A percentile compares a stretch with the other conserved stretches of the same genome.
phyloP scores from a whole-genome alignment of 768 basidiomycete species.

The Hypsizygus marmoreus region DNA sequence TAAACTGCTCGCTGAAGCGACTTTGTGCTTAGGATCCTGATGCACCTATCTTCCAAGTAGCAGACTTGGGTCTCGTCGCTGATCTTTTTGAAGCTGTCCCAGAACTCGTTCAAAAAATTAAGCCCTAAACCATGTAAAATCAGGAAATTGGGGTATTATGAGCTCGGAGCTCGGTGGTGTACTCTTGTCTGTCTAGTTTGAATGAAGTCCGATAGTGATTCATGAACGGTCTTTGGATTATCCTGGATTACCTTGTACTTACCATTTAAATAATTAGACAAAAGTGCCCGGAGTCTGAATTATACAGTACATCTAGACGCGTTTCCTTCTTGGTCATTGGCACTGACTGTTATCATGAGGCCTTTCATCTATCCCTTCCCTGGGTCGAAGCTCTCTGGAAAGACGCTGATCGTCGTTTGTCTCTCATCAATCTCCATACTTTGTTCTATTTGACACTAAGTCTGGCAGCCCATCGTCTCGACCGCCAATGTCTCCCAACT shows the following conservation, averaged over 20 bases:
- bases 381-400: conserved; percentile 30
- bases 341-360: conserved; percentile 14
- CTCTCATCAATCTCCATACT: conserved; percentile 4
- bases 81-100: conserved; percentile 94
- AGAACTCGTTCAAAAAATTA: conserved; percentile 85
- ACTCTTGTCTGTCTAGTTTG: too few species aligned
- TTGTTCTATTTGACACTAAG: conserved; percentile 10
- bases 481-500: conserved; percentile 83
- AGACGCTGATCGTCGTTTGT: conserved; percentile 49
- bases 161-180: too few species aligned
- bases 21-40: conserved; percentile 73
- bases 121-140: conserved; percentile 36
- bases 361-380: conserved; percentile 37
- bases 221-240: too few species aligned
- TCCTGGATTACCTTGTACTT: too few species aligned
- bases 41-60: conserved; percentile 98
- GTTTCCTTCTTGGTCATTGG: background rate
- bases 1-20: conserved; percentile 6
- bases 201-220: too few species aligned
- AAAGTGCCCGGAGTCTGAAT: background rate
- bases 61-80: conserved; percentile 91
- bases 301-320: background rate
- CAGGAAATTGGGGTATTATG: too few species aligned
- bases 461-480: conserved; percentile 67
- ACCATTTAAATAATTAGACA: too few species aligned